Evolutionary conservation across 1,139 yeast species (phyloP), one percentile per base, ranked within the genome.

Genomic region (Oligophagozyma castellii): DNA sequence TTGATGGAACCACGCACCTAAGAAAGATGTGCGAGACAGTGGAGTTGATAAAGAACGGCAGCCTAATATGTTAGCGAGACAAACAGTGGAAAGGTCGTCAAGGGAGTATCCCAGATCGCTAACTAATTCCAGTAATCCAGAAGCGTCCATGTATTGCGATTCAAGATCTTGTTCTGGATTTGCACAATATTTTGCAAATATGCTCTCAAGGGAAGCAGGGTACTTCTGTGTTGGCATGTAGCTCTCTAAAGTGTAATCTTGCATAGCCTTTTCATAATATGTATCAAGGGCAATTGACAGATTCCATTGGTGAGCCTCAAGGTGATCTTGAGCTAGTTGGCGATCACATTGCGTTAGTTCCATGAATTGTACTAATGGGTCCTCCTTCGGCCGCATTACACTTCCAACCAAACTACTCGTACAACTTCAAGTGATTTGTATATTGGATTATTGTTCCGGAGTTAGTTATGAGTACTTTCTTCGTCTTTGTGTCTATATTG

Each of bases 61-160:
- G 23, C 69, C 65, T 27, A 84, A 59, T 33, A 76, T 63, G 44
- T 68, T 72, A 1, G 93, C 84, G 12, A 86, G 53, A 1, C 80
- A 72, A 32, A 86, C 59, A 4, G 84, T 75, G 3, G 58, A 65
- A 5, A 70, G 61, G 45, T 86, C 86, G 40, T 86, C 95, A 0
- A 86, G 75, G 12, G 71, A 73, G 26, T 77, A 61, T 0, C 67
- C 70, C 29, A 86, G 55, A 43, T 77, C 94, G 6, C 60, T 63
- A 24, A 83, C 58, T 42, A 75, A 79, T 25, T 49, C 43, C 13
- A 86, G 55, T 0, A 95, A 76, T 0, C 95, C 95, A 34, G 81
- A 89, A 16, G 78, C 64, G 20, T 74, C 89, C 30, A 68, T 67
- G 20, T 42, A 51, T 16, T 51, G 51, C 5, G 44, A 31, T 35